Conservation (phyloP, 2,329 filamentous ascomycete species). For the Paecilomyces dactylethromorphus region DNA sequence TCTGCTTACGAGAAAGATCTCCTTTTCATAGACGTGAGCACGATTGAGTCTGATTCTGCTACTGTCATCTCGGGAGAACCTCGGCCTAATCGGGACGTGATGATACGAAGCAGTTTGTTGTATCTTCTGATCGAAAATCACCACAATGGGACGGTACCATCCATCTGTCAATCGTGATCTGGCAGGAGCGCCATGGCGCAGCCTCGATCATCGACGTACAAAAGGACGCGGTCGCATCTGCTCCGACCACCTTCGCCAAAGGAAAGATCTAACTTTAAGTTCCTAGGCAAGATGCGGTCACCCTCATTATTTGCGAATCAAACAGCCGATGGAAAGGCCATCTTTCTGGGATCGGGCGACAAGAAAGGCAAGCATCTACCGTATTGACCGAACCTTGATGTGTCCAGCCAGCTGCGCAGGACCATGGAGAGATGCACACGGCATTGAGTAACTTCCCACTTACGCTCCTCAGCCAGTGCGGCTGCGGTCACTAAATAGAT, state of each 20-base stretch:
- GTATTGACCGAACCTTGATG: background rate
- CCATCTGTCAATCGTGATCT: too few species aligned
- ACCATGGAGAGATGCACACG: background rate
- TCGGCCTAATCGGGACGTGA: background rate
- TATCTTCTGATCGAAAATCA: too few species aligned
- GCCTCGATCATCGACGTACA: background rate
- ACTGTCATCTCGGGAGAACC: background rate
- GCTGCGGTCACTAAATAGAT: too few species aligned
- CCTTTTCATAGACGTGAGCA: too few species aligned
- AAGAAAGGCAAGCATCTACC: background rate
- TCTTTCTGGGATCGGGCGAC: background rate
- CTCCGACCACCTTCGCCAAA: background rate
- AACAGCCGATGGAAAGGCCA: background rate
- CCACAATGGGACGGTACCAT: too few species aligned
- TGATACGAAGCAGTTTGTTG: too few species aligned
- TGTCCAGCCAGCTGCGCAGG: background rate
- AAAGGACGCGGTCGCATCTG: too few species aligned
- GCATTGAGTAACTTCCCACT: background rate
- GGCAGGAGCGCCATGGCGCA: background rate
- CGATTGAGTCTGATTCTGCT: background rate
- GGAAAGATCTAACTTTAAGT: background rate
- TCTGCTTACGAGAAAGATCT: too few species aligned
- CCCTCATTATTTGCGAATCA: background rate
- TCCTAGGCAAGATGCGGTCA: background rate
- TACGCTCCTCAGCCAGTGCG: background rate